Conservation (phyloP, 2,329 filamentous ascomycete genomes). For the Ciborinia camelliae region DNA sequence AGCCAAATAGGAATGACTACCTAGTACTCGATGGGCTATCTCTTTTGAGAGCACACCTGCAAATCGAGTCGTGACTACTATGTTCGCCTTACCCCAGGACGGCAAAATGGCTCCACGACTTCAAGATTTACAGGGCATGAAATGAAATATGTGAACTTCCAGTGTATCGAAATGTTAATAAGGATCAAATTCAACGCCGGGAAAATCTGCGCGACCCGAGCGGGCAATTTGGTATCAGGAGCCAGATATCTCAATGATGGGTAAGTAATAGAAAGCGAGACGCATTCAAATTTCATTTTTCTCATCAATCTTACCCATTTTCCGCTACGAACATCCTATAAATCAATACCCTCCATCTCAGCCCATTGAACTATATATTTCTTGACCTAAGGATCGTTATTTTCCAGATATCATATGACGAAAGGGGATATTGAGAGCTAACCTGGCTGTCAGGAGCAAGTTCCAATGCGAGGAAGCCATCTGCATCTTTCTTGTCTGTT, state of each 20-base stretch:
- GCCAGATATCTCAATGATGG: neutral
- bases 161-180: neutral
- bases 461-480: conserved; percentile 71
- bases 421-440: conserved; percentile 34
- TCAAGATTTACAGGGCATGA: neutral
- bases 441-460: conserved; percentile 85
- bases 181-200: neutral
- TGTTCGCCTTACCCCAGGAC: neutral
- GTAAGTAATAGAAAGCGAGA: neutral
- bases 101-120: neutral
- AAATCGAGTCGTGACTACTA: neutral
- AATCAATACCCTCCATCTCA: conserved; percentile 18
- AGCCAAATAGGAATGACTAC: neutral
- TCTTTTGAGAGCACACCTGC: neutral
- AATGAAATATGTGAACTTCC: neutral
- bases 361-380: conserved; percentile 24
- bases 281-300: neutral
- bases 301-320: neutral
- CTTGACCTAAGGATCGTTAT: conserved; percentile 21
- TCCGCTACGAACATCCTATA: neutral
- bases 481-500: conserved; percentile 68
- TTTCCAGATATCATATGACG: conserved; percentile 8
- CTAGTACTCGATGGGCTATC: neutral
- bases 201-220: neutral
- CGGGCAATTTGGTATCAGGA: neutral